Evolutionary conservation across 306 rosid species (phyloP), one percentile per base, ranked within the genome.

Genomic region (Vigna radiata): DNA sequence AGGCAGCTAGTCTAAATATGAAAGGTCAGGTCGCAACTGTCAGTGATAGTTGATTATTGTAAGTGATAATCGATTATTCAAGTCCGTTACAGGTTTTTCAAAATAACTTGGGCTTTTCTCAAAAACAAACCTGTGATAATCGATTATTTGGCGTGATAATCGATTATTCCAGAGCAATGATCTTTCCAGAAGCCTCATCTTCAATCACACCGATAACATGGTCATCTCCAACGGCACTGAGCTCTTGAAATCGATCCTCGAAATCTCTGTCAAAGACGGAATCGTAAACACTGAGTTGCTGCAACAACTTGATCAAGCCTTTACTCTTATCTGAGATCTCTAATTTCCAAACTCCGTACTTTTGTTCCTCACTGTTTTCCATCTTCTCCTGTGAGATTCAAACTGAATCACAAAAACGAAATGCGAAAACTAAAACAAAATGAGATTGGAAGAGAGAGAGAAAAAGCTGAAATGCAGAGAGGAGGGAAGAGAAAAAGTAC

Each of bases 201-300:
- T 91, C 94, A 13, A 94, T 76, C 0, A 94, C 94, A 27, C 90
- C 55, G 55, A 91, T 83, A 1, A 85, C 84, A 73, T 91, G 96
- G 41, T 91, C 89, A 59, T 87, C 94, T 41, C 89, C 94, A 2
- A 88, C 83, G 11, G 86, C 70, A 39, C 73, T 79, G 48, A 90
- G 75, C 76, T 90, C 98, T 9, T 2, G 73, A 78, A 90, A 94
- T 19, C 93, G 82, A 50, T 86, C 88, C 81, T 87, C 87, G n/a
- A 94, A 91, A 17, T 90, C 88, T 65, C 86, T 68, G 44, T 91
- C 87, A 6, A 91, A 80, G 6, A 91, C 90, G 4, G 79, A 88
- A 82, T 90, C 96, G 36, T 94, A 94, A 37, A 88, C 84, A 27
- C 85, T 91, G 2, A 91, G 89, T 52, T 94, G 97, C 16, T 77